Percentiles rank a stretch among this genome's conserved stretches.
Evolutionary conservation across 2,329 filamentous ascomycete genomes (phyloP).

Genomic region (Pestalotiopsis sp.): DNA sequence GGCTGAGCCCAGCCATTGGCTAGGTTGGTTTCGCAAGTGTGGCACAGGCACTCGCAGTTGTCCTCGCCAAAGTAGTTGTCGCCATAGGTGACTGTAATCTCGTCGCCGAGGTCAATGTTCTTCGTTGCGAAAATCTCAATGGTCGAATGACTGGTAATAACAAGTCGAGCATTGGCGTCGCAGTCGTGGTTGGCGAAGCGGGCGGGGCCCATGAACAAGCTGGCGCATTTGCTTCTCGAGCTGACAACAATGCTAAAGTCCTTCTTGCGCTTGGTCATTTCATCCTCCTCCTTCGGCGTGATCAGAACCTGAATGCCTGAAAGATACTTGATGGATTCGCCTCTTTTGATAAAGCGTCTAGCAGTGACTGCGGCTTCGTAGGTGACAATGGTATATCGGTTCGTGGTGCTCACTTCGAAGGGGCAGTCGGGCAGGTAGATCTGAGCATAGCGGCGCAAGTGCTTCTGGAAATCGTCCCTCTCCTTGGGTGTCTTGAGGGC

Average conservation of each 20-base stretch:
- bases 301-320: constrained; percentile 90
- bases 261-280: constrained; percentile 77
- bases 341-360: constrained; percentile 73
- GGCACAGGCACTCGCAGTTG: constrained; percentile 93
- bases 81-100: constrained; percentile 95
- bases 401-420: constrained; percentile 88
- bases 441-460: constrained; percentile 86
- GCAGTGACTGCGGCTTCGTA: constrained; percentile 89
- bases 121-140: constrained; percentile 87
- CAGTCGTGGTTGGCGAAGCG: constrained; percentile 98
- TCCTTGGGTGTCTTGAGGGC: constrained; percentile 73
- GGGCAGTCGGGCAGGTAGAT: constrained; percentile 93
- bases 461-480: constrained; percentile 80
- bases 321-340: constrained; percentile 87
- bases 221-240: constrained; percentile 85
- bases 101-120: constrained; percentile 83
- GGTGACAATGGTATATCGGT: constrained; percentile 88
- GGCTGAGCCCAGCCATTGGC: constrained; percentile 80
- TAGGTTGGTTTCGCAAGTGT: constrained; percentile 74
- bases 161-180: constrained; percentile 83
- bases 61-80: constrained; percentile 94
- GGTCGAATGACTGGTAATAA: constrained; percentile 79
- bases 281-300: constrained; percentile 85
- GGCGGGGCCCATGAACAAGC: constrained; percentile 90
- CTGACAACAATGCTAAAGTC: constrained; percentile 98